These are phyloP conservation scores for Glycyrrhiza uralensis DNA, from an alignment of 306 rosid species.

Conservation along the genomic window DNA sequence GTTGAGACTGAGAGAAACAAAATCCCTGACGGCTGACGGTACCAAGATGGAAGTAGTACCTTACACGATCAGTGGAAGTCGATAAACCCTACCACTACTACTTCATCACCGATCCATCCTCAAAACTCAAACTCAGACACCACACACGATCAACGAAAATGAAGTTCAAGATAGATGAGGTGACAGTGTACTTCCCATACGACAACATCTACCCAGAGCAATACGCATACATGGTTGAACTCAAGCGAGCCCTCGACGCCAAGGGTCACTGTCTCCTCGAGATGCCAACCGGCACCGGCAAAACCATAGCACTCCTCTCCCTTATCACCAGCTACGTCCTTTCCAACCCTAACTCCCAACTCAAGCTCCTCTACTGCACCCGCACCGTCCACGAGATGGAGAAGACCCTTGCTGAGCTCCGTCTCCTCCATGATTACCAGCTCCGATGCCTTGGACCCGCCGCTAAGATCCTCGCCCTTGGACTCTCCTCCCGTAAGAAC, in stretches of 20 bases:
- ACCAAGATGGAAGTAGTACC: no score
- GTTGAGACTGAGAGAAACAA: no score
- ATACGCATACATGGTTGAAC: constrained; percentile 80
- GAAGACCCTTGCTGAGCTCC: constrained; percentile 86
- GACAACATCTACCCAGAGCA: constrained; percentile 94
- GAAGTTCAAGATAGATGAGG: constrained; percentile 84
- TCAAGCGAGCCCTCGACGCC: constrained; percentile 87
- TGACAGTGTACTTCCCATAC: constrained; percentile 83
- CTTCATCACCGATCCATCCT: no score
- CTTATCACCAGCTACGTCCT: constrained; percentile 79
- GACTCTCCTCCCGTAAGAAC: constrained; percentile 78
- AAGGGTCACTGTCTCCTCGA: constrained; percentile 85
- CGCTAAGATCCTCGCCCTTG: constrained; percentile 70
- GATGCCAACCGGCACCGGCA: constrained; percentile 95
- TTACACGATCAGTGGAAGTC: no score
- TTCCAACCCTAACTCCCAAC: constrained; percentile 65
- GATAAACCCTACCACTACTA: no score
- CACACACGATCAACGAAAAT: constrained; percentile 15
- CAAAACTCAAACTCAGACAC: no score
- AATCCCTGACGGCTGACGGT: no score
- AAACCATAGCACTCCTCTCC: constrained; percentile 80
- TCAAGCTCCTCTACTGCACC: constrained; percentile 89
- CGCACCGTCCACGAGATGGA: constrained; percentile 99
- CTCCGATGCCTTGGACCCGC: constrained; percentile 54
- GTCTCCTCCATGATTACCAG: constrained; percentile 69